Percentiles rank a stretch among this genome's conserved stretches.
These are phyloP conservation scores for Limonium bicolor DNA, from an alignment of 148 eudicot species.

Conservation along the genomic window DNA sequence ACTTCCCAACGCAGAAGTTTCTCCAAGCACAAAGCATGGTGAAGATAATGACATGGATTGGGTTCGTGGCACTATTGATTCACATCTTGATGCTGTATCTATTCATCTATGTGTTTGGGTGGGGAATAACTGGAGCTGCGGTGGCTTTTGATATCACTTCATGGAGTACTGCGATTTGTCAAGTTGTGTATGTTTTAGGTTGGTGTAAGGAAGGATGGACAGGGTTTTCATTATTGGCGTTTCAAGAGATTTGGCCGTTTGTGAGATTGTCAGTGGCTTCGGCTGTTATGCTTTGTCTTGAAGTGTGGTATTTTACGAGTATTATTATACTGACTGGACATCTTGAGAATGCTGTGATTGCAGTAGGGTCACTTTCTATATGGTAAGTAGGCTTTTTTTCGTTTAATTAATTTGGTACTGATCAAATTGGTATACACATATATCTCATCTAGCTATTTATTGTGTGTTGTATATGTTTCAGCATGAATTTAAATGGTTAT, in stretches of 20 bases:
- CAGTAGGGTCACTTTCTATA: slow-evolving; percentile 73
- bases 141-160: slow-evolving; percentile 37
- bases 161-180: slow-evolving; percentile 30
- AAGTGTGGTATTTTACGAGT: slow-evolving; percentile 71
- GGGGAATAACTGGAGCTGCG: slow-evolving; percentile 62
- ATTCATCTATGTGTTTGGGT: slow-evolving; percentile 29
- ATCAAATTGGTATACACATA: background rate
- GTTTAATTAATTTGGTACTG: background rate
- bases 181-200: slow-evolving; percentile 38
- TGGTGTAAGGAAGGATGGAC: slow-evolving; percentile 71
- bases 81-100: slow-evolving; percentile 40
- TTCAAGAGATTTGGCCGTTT: slow-evolving; percentile 59
- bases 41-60: slow-evolving; percentile 34
- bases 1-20: slow-evolving; percentile 61
- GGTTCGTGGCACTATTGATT: slow-evolving; percentile 14
- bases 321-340: slow-evolving; percentile 50
- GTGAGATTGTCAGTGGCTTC: slow-evolving; percentile 63
- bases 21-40: slow-evolving; percentile 78
- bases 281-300: slow-evolving; percentile 70
- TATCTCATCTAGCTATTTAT: background rate
- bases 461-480: slow-evolving; percentile 18
- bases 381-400: slow-evolving; percentile 29
- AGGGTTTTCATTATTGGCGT: slow-evolving; percentile 45
- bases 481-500: slow-evolving; percentile 53
- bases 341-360: slow-evolving; percentile 46